Base-by-base conservation (phyloP, 495 filamentous ascomycete genomes). In the Tetracladium marchalianum region DNA sequence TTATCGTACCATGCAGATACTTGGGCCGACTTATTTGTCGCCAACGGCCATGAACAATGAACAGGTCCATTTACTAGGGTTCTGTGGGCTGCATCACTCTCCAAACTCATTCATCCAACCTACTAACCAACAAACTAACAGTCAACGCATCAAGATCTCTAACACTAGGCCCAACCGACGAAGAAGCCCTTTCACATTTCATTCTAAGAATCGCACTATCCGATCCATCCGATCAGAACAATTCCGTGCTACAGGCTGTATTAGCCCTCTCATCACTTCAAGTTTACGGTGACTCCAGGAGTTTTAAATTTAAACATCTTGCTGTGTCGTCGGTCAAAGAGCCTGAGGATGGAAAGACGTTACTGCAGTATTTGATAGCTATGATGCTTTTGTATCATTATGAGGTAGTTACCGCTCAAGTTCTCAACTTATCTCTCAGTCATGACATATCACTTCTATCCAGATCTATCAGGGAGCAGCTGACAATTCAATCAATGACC, bases 361-460 rank as follows among this genome's bases (percentile, higher is more conserved):
- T 52, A 10, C 50, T 56, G 45, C 43, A 56, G 40, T 52, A 56
- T 43, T 49, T 56, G 40, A 46, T 49, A 27, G 50, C 50, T 31
- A 49, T 38, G 45, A 56, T 56, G 53, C 50, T 56, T 34, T 46
- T 56, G 44, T 56, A 52, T 49, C 49, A 52, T 37, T 53, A 52
- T 32, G 53, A 56, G 41, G 49, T 56, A 55, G n/a, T 44, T n/a
- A n/a, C n/a, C n/a, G n/a, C n/a, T n/a, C n/a, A n/a, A n/a, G n/a
- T n/a, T n/a, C n/a, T n/a, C n/a, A n/a, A n/a, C n/a, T n/a, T n/a
- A n/a, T n/a, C n/a, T n/a, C n/a, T n/a, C n/a, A n/a, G n/a, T n/a
- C n/a, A n/a, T n/a, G n/a, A n/a, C n/a, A n/a, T n/a, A n/a, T n/a
- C n/a, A n/a, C n/a, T n/a, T n/a, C n/a, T n/a, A n/a, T n/a, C n/a